A percentile compares a stretch with the other conserved stretches of the same genome.
These are phyloP conservation scores for Lactuca saligna DNA, from an alignment of 129 eudicot genomes.

Conservation along the genomic window DNA sequence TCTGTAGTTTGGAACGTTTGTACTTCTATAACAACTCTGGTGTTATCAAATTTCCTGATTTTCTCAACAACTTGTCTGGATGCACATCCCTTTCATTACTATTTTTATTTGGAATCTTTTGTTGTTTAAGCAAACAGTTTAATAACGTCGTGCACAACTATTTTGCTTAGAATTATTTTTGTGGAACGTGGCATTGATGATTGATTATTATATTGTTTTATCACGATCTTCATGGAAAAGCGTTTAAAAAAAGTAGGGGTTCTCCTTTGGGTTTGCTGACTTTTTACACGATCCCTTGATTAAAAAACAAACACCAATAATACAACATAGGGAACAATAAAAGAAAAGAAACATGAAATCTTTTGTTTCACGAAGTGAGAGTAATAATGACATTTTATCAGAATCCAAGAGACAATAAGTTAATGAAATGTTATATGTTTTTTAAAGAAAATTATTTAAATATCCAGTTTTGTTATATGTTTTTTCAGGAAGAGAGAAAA, in stretches of 20 bases:
- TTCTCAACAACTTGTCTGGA: no score
- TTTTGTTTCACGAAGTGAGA: no score
- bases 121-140: constrained; percentile 14
- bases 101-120: constrained; percentile 7
- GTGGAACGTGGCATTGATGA: not conserved
- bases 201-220: not conserved
- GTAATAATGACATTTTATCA: no score
- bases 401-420: no score
- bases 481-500: no score
- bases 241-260: not conserved
- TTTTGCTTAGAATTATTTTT: constrained; percentile 9
- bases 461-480: no score
- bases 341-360: constrained; percentile 6
- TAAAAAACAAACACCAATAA: constrained; percentile 26
- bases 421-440: no score
- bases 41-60: no score
- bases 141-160: constrained; percentile 11
- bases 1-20: no score
- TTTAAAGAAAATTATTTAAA: no score
- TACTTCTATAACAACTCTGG: no score
- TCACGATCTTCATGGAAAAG: constrained; percentile 14
- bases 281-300: constrained; percentile 32
- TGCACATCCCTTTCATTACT: no score
- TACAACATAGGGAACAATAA: constrained; percentile 2
- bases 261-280: constrained; percentile 7